Evolutionary conservation across 2,329 filamentous ascomycete species (phyloP).

Genomic region (Trichothecium roseum): DNA sequence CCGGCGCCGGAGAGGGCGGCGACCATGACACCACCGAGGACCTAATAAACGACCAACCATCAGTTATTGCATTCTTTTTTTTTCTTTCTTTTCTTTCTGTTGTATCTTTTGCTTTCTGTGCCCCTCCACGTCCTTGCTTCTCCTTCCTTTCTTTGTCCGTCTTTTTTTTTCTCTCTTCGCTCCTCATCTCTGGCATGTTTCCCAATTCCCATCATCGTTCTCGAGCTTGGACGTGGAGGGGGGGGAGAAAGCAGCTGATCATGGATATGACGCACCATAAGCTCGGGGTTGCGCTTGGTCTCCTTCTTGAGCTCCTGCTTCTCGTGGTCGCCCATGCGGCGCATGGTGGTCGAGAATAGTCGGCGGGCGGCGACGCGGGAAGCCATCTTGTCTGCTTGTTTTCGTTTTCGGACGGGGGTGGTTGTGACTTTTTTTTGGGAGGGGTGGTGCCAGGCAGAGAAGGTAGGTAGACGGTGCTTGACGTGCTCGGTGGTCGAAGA

Average conservation of each 20-base stretch:
- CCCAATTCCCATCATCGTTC: too few relatives aligned
- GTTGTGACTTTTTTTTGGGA: constrained; percentile 1
- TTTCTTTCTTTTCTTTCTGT: background rate
- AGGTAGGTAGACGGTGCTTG: background rate
- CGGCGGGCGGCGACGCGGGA: constrained; percentile 43
- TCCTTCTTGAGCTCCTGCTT: constrained; percentile 44
- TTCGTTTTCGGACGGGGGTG: constrained; percentile 7
- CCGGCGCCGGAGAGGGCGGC: constrained; percentile 80
- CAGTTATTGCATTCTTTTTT: constrained; percentile 1
- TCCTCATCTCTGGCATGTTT: too few relatives aligned
- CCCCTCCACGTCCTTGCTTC: too few relatives aligned
- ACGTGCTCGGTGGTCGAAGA: too few relatives aligned
- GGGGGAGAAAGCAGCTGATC: background rate
- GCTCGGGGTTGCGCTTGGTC: constrained; percentile 43
- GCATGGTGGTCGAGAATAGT: constrained; percentile 42
- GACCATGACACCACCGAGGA: constrained; percentile 86
- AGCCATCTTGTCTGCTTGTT: constrained; percentile 37
- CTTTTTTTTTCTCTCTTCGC: too few relatives aligned
- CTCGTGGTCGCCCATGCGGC: constrained; percentile 35
- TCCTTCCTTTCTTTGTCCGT: too few relatives aligned
- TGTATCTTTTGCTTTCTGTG: too few relatives aligned
- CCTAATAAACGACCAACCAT: constrained; percentile 38
- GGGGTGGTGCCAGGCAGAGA: constrained; percentile 9
- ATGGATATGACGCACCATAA: constrained; percentile 29
- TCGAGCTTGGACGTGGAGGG: constrained; percentile 1